Base-by-base conservation (phyloP, 257 asterid genomes). In the Petunia secreta region DNA sequence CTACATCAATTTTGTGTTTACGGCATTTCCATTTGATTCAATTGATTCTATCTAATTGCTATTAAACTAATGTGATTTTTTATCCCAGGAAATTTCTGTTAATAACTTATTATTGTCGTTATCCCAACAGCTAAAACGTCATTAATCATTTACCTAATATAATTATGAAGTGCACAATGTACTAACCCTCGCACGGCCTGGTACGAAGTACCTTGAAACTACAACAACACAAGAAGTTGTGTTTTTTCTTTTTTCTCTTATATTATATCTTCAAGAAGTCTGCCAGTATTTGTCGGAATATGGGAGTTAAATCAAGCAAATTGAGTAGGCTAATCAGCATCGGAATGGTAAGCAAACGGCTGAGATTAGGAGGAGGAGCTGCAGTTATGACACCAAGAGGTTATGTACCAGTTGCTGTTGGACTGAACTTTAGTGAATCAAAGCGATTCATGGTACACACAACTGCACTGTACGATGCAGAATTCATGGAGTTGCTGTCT, bases 321-420 rank as follows among this genome's bases (percentile, higher is more conserved):
- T 36, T 90, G 83, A 84, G 86, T 80, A 77, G 79, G 75, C 74
- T 48, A 6, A 52, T 81, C 59, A 79, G 88, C 43, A 71, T 85
- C 4, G 80, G 71, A 2, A 25, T 78, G 5, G 57, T 66, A 60
- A 37, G 81, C 10, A 90, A 66, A 63, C 80, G 75, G 14, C 6
- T 83, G 58, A 84, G 53, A 65, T n/a, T 58, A 0, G 77, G 83
- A 55, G 74, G 55, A 60, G 41, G 73, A 9, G 53, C 82, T n/a
- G 50, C 86, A 15, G 46, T 54, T 11, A 46, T 59, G 80, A 82
- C 89, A 8, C 93, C 86, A 13, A 87, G 81, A 78, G 97, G 94
- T 0, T 91, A 89, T 71, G 75, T 91, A 59, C 97, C 93, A 10
- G 86, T 91, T 48, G 90, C 87, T 2, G 94, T 91, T 3, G 94